A percentile compares a stretch with the other conserved stretches of the same genome.
phyloP scores from a whole-genome alignment of 164 flowering plant species.

The Vitis cinerea region DNA sequence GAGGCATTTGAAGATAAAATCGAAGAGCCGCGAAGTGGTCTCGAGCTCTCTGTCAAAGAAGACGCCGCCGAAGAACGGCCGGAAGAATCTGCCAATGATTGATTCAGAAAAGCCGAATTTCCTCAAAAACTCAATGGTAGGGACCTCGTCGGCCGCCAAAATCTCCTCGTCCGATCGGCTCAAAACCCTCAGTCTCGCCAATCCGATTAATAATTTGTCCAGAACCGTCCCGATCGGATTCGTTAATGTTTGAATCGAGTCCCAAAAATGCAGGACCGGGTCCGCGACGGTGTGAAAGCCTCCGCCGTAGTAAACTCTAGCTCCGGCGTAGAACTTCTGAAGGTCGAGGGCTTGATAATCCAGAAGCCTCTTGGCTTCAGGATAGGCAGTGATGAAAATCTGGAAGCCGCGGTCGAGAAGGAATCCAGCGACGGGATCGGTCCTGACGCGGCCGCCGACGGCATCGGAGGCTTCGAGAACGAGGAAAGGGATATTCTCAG shows the following conservation, averaged over 20 bases:
- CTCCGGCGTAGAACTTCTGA: conserved; percentile 83
- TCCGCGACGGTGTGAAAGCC: conserved; percentile 82
- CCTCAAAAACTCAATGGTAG: conserved; percentile 46
- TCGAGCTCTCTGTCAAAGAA: conserved; percentile 79
- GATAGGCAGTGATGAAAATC: conserved; percentile 93
- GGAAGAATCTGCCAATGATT: conserved; percentile 68
- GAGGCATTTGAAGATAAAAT: conserved; percentile 86
- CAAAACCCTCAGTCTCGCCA: conserved; percentile 48
- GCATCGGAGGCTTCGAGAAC: conserved; percentile 84
- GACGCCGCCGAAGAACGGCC: conserved; percentile 91
- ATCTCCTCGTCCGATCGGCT: conserved; percentile 57
- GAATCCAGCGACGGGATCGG: conserved; percentile 77
- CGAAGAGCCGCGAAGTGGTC: conserved; percentile 77
- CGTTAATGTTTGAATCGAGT: conserved; percentile 49
- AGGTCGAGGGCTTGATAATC: conserved; percentile 38
- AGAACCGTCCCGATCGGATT: conserved; percentile 76
- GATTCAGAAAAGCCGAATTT: conserved; percentile 67
- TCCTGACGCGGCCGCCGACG: conserved; percentile 92
- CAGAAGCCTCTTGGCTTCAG: conserved; percentile 62
- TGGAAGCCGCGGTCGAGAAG: conserved; percentile 93
- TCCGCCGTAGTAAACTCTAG: conserved; percentile 57
- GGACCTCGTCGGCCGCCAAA: conserved; percentile 44
- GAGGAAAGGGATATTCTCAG: conserved; percentile 63
- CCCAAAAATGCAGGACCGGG: conserved; percentile 70
- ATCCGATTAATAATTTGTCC: conserved; percentile 67